Conservation (phyloP, 2,329 filamentous ascomycete genomes). For the Coleophoma cylindrospora region DNA sequence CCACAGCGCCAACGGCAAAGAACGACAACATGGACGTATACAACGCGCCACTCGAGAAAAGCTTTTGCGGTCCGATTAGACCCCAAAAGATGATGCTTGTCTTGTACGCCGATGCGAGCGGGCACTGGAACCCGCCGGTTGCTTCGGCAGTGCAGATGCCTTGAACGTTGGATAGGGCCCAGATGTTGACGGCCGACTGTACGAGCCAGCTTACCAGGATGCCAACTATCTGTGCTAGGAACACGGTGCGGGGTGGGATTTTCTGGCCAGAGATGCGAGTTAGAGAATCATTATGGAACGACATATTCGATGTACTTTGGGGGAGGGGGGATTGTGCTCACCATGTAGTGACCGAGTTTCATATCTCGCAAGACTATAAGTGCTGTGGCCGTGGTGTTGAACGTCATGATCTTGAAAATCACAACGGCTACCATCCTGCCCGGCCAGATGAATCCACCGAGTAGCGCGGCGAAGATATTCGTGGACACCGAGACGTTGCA, state of each 20-base stretch:
- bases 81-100: conserved; percentile 61
- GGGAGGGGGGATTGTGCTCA: not conserved
- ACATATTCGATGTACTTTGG: not conserved
- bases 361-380: conserved; percentile 19
- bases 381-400: conserved; percentile 49
- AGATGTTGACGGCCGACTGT: conserved; percentile 43
- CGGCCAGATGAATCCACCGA: conserved; percentile 63
- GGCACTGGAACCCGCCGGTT: conserved; percentile 56
- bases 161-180: conserved; percentile 39
- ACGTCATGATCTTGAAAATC: conserved; percentile 71
- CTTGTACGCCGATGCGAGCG: conserved; percentile 58
- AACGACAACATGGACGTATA: conserved; percentile 47
- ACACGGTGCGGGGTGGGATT: conserved; percentile 45
- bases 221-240: conserved; percentile 43
- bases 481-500: conserved; percentile 39
- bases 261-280: conserved; percentile 32
- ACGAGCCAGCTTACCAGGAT: conserved; percentile 41
- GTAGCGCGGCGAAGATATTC: conserved; percentile 62
- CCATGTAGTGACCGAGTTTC: conserved; percentile 54
- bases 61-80: conserved; percentile 47
- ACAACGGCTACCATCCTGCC: conserved; percentile 68
- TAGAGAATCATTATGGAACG: too few relatives aligned
- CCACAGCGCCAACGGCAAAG: conserved; percentile 40
- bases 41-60: conserved; percentile 59
- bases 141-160: conserved; percentile 38